These are phyloP conservation scores for Oemleria cerasiformis DNA, from an alignment of 306 rosid genomes.

Conservation along the genomic window DNA sequence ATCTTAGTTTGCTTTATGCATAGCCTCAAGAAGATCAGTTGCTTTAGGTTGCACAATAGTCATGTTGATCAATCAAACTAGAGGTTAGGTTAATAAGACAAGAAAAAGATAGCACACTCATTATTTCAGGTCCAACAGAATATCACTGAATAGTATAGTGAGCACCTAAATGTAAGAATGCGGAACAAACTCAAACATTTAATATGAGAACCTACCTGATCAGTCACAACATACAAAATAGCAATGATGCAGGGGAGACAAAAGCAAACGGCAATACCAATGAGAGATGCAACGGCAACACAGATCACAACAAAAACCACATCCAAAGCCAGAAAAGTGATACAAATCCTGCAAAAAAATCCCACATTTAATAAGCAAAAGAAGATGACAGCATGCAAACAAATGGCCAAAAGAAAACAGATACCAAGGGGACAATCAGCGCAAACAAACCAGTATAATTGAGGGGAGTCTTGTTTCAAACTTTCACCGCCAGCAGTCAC, in stretches of 20 bases:
- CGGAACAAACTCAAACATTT: not conserved
- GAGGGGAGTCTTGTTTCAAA: conserved; percentile 65
- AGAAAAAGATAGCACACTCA: not conserved
- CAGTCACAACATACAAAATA: conserved; percentile 58
- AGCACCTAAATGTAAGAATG: not conserved
- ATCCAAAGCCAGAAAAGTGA: conserved; percentile 81
- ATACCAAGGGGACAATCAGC: not conserved
- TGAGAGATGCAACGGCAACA: conserved; percentile 72
- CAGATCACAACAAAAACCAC: conserved; percentile 78
- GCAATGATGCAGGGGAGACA: conserved; percentile 95
- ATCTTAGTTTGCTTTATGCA: not conserved
- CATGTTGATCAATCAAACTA: not conserved
- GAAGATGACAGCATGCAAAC: not conserved
- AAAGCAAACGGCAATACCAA: conserved; percentile 96
- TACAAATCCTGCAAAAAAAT: conserved; percentile 71
- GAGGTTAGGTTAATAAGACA: not conserved
- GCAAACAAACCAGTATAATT: conserved; percentile 80
- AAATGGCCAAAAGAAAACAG: not conserved
- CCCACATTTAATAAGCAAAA: conserved; percentile 13
- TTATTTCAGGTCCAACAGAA: not conserved
- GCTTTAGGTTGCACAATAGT: not conserved
- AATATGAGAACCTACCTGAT: conserved; percentile 51
- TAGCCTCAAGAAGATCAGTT: not conserved
- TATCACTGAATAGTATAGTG: not conserved
- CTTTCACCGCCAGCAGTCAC: conserved; percentile 81